phyloP scores from a whole-genome alignment of 306 rosid genomes.

The Cucumis sativus region DNA sequence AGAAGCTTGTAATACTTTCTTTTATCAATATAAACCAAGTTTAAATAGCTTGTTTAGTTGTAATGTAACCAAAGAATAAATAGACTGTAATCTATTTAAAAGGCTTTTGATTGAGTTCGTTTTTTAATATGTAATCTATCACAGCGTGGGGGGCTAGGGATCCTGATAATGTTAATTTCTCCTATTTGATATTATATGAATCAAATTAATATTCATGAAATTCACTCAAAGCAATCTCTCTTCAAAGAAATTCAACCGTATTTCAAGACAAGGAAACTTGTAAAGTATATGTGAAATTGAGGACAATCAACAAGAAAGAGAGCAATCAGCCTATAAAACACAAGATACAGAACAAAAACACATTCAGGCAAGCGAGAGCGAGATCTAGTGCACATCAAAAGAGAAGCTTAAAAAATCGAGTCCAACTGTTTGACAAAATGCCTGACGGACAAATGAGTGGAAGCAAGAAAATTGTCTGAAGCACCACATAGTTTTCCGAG shows the following conservation, averaged over 20 bases:
- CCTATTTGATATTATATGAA: not conserved
- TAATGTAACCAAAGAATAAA: not conserved
- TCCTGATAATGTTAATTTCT: not conserved
- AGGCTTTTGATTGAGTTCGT: not conserved
- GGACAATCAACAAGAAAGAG: not conserved
- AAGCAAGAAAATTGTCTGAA: not conserved
- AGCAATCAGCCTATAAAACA: not conserved
- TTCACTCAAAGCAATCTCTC: not conserved
- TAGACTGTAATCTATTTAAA: not conserved
- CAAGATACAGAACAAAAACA: not conserved
- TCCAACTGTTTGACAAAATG: not conserved
- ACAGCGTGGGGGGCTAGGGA: not conserved
- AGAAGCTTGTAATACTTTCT: not conserved
- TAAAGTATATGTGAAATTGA: not conserved
- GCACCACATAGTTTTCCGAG: not conserved
- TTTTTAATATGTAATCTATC: not conserved
- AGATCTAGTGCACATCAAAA: not conserved
- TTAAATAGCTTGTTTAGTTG: not conserved
- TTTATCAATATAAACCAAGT: not conserved
- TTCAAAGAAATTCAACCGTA: not conserved
- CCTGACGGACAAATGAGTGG: not conserved
- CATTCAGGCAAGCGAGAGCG: not conserved
- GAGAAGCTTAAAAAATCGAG: not conserved
- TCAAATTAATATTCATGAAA: not conserved
- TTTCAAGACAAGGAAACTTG: not conserved